Conservation (phyloP, 495 filamentous ascomycete genomes). For the Aspergillus biplanus region DNA sequence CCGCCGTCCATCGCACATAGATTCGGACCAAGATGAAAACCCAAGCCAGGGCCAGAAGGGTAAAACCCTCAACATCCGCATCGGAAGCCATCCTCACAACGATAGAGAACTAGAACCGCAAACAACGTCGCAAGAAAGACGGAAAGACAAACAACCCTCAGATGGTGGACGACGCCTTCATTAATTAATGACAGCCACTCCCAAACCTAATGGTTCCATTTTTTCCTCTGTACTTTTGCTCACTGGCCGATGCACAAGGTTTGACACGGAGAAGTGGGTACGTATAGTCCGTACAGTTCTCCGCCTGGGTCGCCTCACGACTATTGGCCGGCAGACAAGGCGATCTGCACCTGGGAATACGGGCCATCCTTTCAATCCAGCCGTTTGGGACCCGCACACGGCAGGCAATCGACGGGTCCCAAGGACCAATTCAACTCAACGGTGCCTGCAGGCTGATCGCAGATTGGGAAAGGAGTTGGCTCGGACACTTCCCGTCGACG, state of each 20-base stretch:
- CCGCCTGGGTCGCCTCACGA: no score
- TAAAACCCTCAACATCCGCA: slow-evolving; percentile 44
- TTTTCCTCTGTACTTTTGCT: background rate
- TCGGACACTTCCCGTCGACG: no score
- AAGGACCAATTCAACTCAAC: no score
- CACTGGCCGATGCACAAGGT: background rate
- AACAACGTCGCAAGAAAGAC: background rate
- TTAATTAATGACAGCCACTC: background rate
- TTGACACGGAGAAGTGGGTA: slow-evolving; percentile 2
- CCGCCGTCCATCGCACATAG: slow-evolving; percentile 48
- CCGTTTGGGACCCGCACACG: no score
- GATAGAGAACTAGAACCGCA: background rate
- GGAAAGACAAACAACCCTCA: background rate
- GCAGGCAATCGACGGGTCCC: no score
- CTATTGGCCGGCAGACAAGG: background rate
- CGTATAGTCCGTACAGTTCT: no score
- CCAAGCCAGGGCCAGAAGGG: slow-evolving; percentile 49
- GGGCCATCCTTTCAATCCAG: background rate
- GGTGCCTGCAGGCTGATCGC: no score
- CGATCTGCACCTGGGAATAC: slow-evolving; percentile 1
- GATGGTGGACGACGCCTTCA: background rate
- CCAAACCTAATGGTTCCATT: background rate
- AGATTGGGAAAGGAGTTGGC: no score
- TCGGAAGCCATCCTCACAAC: background rate
- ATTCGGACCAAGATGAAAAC: slow-evolving; percentile 48